Percentiles rank a stretch among this genome's conserved stretches.
Evolutionary conservation across 2,329 filamentous ascomycete genomes (phyloP).

Genomic region (Scytalidium lignicola): DNA sequence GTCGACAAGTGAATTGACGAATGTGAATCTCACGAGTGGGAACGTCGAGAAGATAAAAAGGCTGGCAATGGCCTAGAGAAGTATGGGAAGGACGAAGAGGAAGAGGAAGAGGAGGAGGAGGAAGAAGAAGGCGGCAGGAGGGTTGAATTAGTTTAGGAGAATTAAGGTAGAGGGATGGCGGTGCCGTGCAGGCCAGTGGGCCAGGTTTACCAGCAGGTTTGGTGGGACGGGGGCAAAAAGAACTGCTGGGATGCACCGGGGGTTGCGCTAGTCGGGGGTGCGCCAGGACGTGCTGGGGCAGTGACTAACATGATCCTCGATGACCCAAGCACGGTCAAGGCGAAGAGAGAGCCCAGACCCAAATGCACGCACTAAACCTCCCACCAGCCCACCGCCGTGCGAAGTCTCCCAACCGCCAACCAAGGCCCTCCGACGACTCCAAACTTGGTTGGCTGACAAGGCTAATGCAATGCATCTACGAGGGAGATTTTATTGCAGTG

Average conservation of each 20-base stretch:
- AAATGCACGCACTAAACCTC: no score
- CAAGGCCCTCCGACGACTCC: no score
- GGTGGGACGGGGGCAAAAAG: not conserved
- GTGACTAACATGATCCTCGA: not conserved
- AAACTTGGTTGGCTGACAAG: not conserved
- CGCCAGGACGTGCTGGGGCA: not conserved
- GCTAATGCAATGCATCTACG: not conserved
- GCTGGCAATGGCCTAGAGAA: constrained; percentile 25
- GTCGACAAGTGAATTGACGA: constrained; percentile 1
- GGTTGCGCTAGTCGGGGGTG: not conserved
- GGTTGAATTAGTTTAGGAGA: not conserved
- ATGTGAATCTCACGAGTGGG: constrained; percentile 1
- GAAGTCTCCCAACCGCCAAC: no score
- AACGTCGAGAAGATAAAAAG: constrained; percentile 10
- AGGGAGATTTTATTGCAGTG: not conserved
- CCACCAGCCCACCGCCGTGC: no score
- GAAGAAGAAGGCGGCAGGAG: constrained; percentile 6
- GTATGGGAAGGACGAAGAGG: constrained; percentile 11
- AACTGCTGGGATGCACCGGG: not conserved
- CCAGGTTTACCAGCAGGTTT: not conserved
- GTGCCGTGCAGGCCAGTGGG: not conserved
- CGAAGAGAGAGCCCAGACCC: no score
- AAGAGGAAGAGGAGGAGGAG: constrained; percentile 8
- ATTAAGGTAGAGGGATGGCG: not conserved
- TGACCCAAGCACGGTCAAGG: not conserved